A percentile compares a stretch with the other conserved stretches of the same genome.
Conservation (phyloP, 164 flowering plant genomes). For the Saururus chinensis region DNA sequence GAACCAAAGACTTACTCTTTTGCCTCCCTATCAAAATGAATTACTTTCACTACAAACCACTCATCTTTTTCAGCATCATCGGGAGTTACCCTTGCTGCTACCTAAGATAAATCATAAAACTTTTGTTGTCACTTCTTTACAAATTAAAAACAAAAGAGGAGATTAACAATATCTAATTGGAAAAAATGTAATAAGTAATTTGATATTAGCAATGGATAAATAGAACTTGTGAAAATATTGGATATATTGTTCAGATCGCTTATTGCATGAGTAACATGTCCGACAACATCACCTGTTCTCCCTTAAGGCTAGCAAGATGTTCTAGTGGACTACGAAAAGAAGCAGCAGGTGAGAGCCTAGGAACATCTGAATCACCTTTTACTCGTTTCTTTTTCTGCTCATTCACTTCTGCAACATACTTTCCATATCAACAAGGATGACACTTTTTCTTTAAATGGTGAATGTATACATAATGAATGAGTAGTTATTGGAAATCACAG, state of each 20-base stretch:
- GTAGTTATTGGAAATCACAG: too few relatives aligned
- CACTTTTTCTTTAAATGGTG: too few relatives aligned
- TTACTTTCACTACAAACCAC: slow-evolving; percentile 96
- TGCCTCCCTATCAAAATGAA: slow-evolving; percentile 76
- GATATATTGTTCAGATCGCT: background rate
- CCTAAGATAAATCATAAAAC: slow-evolving; percentile 29
- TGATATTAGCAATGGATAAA: background rate
- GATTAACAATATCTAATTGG: too few relatives aligned
- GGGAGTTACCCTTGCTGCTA: slow-evolving; percentile 76
- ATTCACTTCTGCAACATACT: slow-evolving; percentile 56
- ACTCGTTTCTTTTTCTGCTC: slow-evolving; percentile 82
- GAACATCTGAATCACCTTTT: slow-evolving; percentile 72
- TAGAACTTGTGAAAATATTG: background rate
- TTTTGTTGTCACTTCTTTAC: background rate
- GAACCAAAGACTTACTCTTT: slow-evolving; percentile 59
- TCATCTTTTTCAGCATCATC: slow-evolving; percentile 88
- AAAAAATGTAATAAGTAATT: too few relatives aligned
- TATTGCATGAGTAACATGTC: background rate
- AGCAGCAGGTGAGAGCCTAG: slow-evolving; percentile 49
- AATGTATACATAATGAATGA: too few relatives aligned
- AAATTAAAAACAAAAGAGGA: too few relatives aligned
- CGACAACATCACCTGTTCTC: slow-evolving; percentile 64
- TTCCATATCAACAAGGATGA: background rate
- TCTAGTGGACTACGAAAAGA: slow-evolving; percentile 69
- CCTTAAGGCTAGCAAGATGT: slow-evolving; percentile 61